Evolutionary conservation across 176 grass and related monocot genomes (phyloP).

Genomic region (Coix lacrymajobi): DNA sequence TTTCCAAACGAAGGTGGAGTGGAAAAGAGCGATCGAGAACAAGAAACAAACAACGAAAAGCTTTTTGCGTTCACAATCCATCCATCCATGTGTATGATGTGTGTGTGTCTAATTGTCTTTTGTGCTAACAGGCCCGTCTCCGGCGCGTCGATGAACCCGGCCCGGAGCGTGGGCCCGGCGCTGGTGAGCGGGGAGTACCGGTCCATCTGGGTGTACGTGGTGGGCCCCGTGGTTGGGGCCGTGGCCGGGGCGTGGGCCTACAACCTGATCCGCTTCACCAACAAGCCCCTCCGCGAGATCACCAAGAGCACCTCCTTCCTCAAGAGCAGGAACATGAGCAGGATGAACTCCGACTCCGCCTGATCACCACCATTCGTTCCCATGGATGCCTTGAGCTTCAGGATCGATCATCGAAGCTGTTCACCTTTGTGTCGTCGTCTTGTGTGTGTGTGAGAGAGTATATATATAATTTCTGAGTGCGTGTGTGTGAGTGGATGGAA

Average conservation of each 20-base stretch:
- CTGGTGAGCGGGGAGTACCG: slow-evolving; percentile 48
- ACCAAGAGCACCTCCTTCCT: slow-evolving; percentile 85
- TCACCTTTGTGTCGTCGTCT: too few relatives aligned
- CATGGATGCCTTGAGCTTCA: too few relatives aligned
- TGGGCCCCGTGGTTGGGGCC: slow-evolving; percentile 53
- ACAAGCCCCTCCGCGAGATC: slow-evolving; percentile 92
- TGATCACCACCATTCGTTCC: background rate
- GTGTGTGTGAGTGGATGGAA: too few relatives aligned
- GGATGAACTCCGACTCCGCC: slow-evolving; percentile 31
- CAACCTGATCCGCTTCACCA: slow-evolving; percentile 99
- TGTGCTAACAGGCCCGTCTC: slow-evolving; percentile 47
- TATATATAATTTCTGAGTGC: too few relatives aligned
- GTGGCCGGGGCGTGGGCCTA: slow-evolving; percentile 84
- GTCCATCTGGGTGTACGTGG: slow-evolving; percentile 84
- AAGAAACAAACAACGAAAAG: background rate
- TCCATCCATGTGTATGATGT: background rate
- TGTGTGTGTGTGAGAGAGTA: too few relatives aligned
- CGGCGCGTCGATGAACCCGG: slow-evolving; percentile 91
- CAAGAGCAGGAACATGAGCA: slow-evolving; percentile 54
- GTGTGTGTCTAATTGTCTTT: too few relatives aligned
- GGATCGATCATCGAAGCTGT: too few relatives aligned
- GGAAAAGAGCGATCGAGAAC: too few relatives aligned
- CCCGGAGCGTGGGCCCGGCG: slow-evolving; percentile 61
- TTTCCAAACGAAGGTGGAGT: too few relatives aligned
- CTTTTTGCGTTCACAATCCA: background rate